Percentiles rank a stretch among this genome's conserved stretches.
Evolutionary conservation across 2,329 filamentous ascomycete species (phyloP).

Genomic region (Oidium heveae): DNA sequence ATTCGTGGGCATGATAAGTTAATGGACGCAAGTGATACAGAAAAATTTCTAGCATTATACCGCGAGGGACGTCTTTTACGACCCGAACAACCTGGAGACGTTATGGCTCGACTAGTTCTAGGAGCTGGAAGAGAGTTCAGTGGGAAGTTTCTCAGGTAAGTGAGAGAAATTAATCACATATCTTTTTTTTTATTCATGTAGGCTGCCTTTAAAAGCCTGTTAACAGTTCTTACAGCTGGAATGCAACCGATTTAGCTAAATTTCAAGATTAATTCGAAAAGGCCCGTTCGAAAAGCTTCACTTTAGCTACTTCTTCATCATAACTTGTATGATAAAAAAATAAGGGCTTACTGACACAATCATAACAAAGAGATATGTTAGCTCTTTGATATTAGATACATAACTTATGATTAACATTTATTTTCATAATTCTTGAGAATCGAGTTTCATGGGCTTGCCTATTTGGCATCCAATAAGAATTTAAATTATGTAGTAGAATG

Average conservation of each 20-base stretch:
- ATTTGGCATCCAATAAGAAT: too few relatives aligned
- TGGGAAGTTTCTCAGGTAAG: conserved; percentile 50
- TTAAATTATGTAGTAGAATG: too few relatives aligned
- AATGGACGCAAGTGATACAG: conserved; percentile 30
- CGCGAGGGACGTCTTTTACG: conserved; percentile 45
- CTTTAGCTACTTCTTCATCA: too few relatives aligned
- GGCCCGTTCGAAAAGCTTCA: not conserved
- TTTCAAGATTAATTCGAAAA: not conserved
- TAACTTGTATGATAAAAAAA: too few relatives aligned
- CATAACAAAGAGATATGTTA: too few relatives aligned
- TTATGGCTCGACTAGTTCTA: conserved; percentile 58
- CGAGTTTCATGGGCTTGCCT: too few relatives aligned
- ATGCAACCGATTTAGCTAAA: not conserved
- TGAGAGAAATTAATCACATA: conserved; percentile 3
- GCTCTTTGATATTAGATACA: too few relatives aligned
- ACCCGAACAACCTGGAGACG: conserved; percentile 63
- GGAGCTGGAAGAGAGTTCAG: conserved; percentile 39
- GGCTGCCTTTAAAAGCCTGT: not conserved
- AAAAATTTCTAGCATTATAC: conserved; percentile 44
- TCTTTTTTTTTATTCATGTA: not conserved
- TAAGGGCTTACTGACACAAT: too few relatives aligned
- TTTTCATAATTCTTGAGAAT: too few relatives aligned
- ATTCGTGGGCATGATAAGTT: conserved; percentile 42
- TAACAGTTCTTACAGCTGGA: not conserved
- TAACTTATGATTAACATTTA: too few relatives aligned